Percentiles rank a stretch among this genome's conserved stretches.
phyloP scores from a whole-genome alignment of 148 eudicot genomes.

The Rhododendron griersonianum region DNA sequence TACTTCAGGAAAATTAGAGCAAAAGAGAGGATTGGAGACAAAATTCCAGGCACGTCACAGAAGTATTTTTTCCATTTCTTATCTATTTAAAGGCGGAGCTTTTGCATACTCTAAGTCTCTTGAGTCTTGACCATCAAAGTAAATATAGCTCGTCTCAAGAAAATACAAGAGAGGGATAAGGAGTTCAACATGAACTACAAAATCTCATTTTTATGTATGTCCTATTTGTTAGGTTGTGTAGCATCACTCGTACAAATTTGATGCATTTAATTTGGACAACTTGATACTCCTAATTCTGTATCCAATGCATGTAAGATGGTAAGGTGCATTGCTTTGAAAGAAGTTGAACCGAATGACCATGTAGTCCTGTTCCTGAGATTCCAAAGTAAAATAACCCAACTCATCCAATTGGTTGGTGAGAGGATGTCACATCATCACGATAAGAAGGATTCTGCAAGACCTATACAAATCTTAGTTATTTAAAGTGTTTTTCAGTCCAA shows the following conservation, averaged over 20 bases:
- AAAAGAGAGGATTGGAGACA: constrained; percentile 2
- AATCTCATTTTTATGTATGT: not conserved
- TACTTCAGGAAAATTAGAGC: not conserved
- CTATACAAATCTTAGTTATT: not conserved
- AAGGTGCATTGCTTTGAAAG: not conserved
- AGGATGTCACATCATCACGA: not conserved
- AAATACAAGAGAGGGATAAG: not conserved
- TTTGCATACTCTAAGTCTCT: not conserved
- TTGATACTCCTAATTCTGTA: not conserved
- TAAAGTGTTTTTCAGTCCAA: not conserved
- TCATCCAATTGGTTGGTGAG: not conserved
- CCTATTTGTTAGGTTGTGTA: not conserved
- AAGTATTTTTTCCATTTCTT: not conserved
- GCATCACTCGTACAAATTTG: not conserved
- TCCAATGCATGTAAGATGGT: not conserved
- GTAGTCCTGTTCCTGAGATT: not conserved
- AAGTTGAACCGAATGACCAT: not conserved
- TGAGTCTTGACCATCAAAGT: not conserved
- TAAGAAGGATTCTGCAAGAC: not conserved
- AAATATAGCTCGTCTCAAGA: not conserved
- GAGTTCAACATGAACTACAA: not conserved
- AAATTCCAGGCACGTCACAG: not conserved
- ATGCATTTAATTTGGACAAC: not conserved
- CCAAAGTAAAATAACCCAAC: not conserved
- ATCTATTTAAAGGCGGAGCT: not conserved